phyloP scores from a whole-genome alignment of 805 yeast species.

The Ogataea salicorniae region DNA sequence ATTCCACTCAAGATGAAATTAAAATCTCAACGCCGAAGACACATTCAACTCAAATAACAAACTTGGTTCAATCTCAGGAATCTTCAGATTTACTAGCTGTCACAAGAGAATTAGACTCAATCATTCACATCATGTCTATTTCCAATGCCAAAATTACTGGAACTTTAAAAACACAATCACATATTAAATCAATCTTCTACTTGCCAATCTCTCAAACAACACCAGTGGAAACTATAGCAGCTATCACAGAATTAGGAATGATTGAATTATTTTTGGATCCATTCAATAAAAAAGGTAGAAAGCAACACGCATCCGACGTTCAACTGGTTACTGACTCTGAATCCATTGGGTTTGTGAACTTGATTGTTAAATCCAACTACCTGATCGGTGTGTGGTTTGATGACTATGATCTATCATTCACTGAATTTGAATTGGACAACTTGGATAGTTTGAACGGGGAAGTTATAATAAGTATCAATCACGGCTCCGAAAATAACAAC shows the following conservation, averaged over 20 bases:
- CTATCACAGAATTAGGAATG: constrained; percentile 11
- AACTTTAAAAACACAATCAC: constrained; percentile 32
- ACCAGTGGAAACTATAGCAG: constrained; percentile 30
- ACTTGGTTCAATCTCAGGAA: constrained; percentile 30
- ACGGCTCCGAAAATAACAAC: not conserved
- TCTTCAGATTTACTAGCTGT: constrained; percentile 32
- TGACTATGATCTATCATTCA: constrained; percentile 19
- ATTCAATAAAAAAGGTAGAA: constrained; percentile 15
- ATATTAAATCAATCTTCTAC: constrained; percentile 26
- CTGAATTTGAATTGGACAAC: constrained; percentile 31
- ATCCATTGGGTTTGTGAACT: constrained; percentile 10
- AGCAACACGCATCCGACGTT: constrained; percentile 12
- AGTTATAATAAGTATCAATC: constrained; percentile 13
- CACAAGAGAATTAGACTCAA: constrained; percentile 27
- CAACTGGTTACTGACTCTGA: constrained; percentile 14
- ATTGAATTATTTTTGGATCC: constrained; percentile 25
- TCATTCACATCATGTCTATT: constrained; percentile 32
- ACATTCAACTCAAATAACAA: constrained; percentile 29
- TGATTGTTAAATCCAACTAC: constrained; percentile 5
- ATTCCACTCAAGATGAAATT: constrained; percentile 25
- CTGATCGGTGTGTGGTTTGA: constrained; percentile 25
- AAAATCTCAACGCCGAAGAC: constrained; percentile 31
- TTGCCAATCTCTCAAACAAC: constrained; percentile 21
- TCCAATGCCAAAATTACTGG: constrained; percentile 25
- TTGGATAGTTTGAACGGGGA: constrained; percentile 22